These are phyloP conservation scores for Corymbia maculata DNA, from an alignment of 345 rosid genomes.

Conservation along the genomic window DNA sequence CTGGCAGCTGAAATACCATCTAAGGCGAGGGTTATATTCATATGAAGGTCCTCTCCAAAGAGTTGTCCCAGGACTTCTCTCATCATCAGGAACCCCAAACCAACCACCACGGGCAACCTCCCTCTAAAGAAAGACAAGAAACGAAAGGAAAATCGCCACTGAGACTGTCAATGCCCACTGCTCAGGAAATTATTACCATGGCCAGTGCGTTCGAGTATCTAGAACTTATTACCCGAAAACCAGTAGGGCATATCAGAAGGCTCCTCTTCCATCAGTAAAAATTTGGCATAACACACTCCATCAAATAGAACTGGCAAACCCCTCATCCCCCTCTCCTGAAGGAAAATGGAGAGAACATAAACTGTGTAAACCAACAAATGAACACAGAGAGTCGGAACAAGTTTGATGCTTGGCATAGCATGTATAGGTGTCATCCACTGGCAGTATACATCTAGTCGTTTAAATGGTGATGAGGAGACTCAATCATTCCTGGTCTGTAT, in stretches of 20 bases:
- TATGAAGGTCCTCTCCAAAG: not conserved
- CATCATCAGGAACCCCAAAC: not conserved
- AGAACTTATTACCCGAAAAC: not conserved
- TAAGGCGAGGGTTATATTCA: not conserved
- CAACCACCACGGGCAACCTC: not conserved
- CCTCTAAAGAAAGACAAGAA: not conserved
- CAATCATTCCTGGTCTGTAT: conserved; percentile 64
- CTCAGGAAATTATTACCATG: not conserved
- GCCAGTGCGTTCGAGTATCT: not conserved
- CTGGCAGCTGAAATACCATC: not conserved
- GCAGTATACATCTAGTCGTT: not conserved
- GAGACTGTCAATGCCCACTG: not conserved
- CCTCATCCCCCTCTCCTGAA: not conserved
- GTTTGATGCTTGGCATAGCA: not conserved
- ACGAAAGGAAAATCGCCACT: not conserved
- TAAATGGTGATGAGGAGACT: not conserved
- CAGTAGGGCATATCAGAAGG: not conserved
- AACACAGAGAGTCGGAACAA: not conserved
- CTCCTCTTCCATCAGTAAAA: not conserved
- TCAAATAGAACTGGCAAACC: not conserved
- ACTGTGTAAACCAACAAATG: not conserved
- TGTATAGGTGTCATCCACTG: not conserved
- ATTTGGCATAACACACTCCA: not conserved
- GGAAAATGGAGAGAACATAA: not conserved
- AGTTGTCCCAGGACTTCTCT: not conserved